phyloP scores from a whole-genome alignment of 257 asterid species.

The Ocimum tenuiflorum region DNA sequence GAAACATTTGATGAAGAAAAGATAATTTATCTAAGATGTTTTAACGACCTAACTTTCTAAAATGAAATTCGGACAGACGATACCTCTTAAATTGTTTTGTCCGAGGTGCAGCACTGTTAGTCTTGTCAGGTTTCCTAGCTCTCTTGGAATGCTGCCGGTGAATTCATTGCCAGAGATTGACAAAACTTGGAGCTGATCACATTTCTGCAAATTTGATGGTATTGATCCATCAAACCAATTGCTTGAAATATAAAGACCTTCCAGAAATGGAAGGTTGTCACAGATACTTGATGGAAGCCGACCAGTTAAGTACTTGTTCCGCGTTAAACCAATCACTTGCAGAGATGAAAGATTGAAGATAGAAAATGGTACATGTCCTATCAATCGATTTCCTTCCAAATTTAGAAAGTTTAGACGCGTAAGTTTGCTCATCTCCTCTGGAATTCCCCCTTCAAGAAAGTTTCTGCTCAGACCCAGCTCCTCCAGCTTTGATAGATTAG shows the following conservation, averaged over 20 bases:
- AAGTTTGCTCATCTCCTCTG: conserved; percentile 12
- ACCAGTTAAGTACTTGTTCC: too few relatives aligned
- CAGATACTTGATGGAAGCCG: conserved; percentile 13
- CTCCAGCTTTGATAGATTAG: background rate
- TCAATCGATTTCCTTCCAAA: conserved; percentile 11
- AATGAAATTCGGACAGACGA: too few relatives aligned
- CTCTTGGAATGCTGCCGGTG: conserved; percentile 30
- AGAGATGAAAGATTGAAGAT: conserved; percentile 20
- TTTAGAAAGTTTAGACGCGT: background rate
- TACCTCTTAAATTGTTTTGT: conserved; percentile 31
- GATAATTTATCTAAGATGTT: too few relatives aligned
- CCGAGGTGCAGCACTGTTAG: conserved; percentile 25
- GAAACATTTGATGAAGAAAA: too few relatives aligned
- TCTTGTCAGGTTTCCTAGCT: conserved; percentile 27
- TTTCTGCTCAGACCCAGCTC: background rate
- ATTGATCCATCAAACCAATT: conserved; percentile 24
- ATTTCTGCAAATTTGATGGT: conserved; percentile 20
- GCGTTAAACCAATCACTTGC: background rate
- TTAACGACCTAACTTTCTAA: too few relatives aligned
- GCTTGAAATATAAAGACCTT: conserved; percentile 1
- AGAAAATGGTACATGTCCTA: too few relatives aligned
- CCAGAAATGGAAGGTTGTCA: conserved; percentile 4
- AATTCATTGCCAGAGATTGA: conserved; percentile 26
- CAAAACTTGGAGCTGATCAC: conserved; percentile 19
- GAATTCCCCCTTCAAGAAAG: conserved; percentile 5